phyloP scores from a whole-genome alignment of 768 basidiomycete genomes.

The Amanita muscaria region DNA sequence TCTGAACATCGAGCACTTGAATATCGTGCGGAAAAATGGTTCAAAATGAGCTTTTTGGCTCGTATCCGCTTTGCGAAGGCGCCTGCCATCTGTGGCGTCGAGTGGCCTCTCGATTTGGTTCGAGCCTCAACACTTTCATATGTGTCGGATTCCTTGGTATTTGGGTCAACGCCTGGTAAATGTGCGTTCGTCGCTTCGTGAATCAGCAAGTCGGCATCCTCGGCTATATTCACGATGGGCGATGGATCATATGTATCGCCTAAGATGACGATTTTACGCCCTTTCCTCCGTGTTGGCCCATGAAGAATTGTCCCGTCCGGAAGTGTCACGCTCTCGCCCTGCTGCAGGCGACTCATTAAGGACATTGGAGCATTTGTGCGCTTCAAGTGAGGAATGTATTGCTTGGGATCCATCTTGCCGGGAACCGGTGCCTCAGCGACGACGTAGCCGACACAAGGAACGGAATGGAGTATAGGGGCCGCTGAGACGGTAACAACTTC shows the following conservation, averaged over 20 bases:
- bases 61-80: conserved; percentile 60
- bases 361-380: conserved; percentile 64
- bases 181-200: conserved; percentile 91
- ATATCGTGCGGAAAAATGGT: conserved; percentile 83
- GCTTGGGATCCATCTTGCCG: conserved; percentile 64
- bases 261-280: conserved; percentile 71
- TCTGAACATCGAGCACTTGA: conserved; percentile 54
- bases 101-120: conserved; percentile 75
- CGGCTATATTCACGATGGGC: conserved; percentile 50
- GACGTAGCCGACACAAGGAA: conserved; percentile 76
- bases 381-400: conserved; percentile 60
- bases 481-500: conserved; percentile 56
- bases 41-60: conserved; percentile 60
- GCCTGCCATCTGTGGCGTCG: conserved; percentile 88
- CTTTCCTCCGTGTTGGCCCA: conserved; percentile 56
- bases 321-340: conserved; percentile 53
- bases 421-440: conserved; percentile 62
- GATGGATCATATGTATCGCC: conserved; percentile 83
- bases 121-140: conserved; percentile 51
- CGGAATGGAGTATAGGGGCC: conserved; percentile 71
- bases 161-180: conserved; percentile 53
- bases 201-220: conserved; percentile 62
- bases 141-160: conserved; percentile 54
- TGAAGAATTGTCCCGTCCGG: conserved; percentile 64
- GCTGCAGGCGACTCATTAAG: conserved; percentile 57